phyloP scores from a whole-genome alignment of 495 filamentous ascomycete genomes.

The Podospora conica region DNA sequence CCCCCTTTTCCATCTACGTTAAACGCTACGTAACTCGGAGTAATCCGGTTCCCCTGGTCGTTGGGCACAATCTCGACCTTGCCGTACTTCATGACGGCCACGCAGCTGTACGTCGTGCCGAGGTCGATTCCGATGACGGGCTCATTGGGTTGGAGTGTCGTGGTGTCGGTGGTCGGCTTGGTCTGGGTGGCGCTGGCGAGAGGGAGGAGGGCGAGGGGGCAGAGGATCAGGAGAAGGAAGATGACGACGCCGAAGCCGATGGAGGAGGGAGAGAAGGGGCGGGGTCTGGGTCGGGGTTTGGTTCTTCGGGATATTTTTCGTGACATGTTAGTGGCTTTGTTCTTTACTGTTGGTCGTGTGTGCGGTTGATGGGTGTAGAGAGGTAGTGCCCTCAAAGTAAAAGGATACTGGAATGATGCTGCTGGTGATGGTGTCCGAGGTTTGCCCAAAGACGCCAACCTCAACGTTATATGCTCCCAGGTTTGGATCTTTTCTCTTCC shows the following conservation, averaged over 20 bases:
- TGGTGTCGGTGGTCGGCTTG: conserved; percentile 57
- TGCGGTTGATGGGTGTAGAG: no score
- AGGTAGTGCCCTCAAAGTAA: not conserved
- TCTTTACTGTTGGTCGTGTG: not conserved
- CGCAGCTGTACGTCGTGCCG: conserved; percentile 95
- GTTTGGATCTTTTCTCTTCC: not conserved
- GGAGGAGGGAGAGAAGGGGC: not conserved
- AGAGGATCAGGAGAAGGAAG: conserved; percentile 77
- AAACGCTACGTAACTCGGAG: conserved; percentile 93
- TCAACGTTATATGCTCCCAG: not conserved
- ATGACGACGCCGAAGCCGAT: conserved; percentile 62
- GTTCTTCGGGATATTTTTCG: not conserved
- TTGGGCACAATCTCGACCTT: conserved; percentile 92
- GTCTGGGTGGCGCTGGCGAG: conserved; percentile 55
- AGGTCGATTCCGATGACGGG: conserved; percentile 93
- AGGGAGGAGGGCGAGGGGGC: conserved; percentile 58
- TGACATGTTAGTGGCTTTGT: not conserved
- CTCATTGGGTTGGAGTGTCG: conserved; percentile 13
- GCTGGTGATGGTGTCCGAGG: not conserved
- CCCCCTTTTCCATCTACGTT: conserved; percentile 67
- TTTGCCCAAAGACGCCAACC: not conserved
- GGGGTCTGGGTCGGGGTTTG: not conserved
- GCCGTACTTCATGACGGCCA: conserved; percentile 91
- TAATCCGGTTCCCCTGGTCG: conserved; percentile 93
- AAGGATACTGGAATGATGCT: not conserved